Base-by-base conservation (phyloP, 2,329 filamentous ascomycete species). In the Cordyceps farinosa region DNA sequence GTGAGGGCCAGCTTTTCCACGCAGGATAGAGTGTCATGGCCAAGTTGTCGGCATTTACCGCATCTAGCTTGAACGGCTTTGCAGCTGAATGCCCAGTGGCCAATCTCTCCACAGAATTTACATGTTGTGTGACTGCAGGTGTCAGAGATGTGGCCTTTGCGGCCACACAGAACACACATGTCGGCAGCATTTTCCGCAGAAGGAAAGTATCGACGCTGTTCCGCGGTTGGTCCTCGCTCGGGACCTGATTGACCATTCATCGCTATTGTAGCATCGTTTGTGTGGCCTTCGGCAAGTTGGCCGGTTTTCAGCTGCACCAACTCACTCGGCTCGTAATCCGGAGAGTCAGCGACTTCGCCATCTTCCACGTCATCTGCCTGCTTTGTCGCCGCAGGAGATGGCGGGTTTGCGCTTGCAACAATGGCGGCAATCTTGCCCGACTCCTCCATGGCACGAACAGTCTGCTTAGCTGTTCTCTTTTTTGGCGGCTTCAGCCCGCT, bases 1-100 rank as follows among this genome's bases (percentile, higher is more conserved):
- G 80, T 76, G 57, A 82, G 67, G 3, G 74, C 72, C 48, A 90
- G 78, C 65, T 85, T 85, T 66, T 88, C 85, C 2, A 73, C 69
- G 70, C 89, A 91, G 8, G 75, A 67, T 1, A 73, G 68, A 22
- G 75, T 73, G 57, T 69, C 68, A 69, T 92, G 89, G 10, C 88
- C 89, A 50, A 83, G 77, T 72, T 88, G 84, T 54, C 79, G 81
- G 73, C 89, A 91, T 70, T 85, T 86, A 55, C 68, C 70, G 70
- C 86, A 88, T 65, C 84, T 79, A 40, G 73, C 72, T 40, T 77
- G 78, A 29, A 62, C 64, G 5, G 74, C 75, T 11, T 84, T 82
- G 66, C 86, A 89, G 61, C 73, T 75, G 66, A 79, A 79, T 5
- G 77, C 74, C 60, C 78, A 78, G 70, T 89, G 85, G 2, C 74